phyloP scores from a whole-genome alignment of 2,329 filamentous ascomycete genomes.

The Claviceps arundinis region DNA sequence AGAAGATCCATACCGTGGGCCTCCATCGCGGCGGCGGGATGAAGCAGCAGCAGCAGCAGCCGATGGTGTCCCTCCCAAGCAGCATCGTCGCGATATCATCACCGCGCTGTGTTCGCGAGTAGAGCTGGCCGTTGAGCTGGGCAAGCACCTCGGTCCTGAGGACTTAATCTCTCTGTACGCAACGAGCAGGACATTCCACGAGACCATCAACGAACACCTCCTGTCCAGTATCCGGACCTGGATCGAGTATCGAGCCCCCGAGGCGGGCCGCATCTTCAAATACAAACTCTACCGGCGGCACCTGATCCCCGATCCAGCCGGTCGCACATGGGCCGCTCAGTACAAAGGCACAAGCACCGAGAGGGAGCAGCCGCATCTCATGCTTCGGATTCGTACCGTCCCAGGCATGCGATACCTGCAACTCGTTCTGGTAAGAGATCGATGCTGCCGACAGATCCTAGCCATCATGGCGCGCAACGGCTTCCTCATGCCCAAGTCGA shows the following conservation, averaged over 20 bases:
- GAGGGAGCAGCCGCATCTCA: slow-evolving; percentile 5
- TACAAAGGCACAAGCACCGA: slow-evolving; percentile 3
- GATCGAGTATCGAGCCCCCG: slow-evolving; percentile 38
- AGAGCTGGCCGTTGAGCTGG: slow-evolving; percentile 42
- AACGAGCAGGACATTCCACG: slow-evolving; percentile 49
- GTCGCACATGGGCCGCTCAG: slow-evolving; percentile 24
- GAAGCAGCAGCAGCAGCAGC: not conserved
- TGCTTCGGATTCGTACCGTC: slow-evolving; percentile 31
- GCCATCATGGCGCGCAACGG: slow-evolving; percentile 44
- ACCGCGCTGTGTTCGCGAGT: slow-evolving; percentile 28
- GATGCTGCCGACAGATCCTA: slow-evolving; percentile 48
- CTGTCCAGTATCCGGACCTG: slow-evolving; percentile 44
- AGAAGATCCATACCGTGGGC: slow-evolving; percentile 15
- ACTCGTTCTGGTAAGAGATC: slow-evolving; percentile 49
- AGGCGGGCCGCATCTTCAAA: slow-evolving; percentile 43
- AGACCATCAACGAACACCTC: slow-evolving; percentile 44
- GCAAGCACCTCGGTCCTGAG: slow-evolving; percentile 36
- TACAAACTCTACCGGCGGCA: slow-evolving; percentile 45
- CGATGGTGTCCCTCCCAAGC: slow-evolving; percentile 5
- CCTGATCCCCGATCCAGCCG: slow-evolving; percentile 46
- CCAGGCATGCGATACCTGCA: slow-evolving; percentile 55
- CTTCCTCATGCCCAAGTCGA: slow-evolving; percentile 38
- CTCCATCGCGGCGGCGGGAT: not conserved
- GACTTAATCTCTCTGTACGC: slow-evolving; percentile 53
- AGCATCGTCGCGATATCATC: slow-evolving; percentile 27